Base-by-base conservation (phyloP, 148 eudicot species). In the Silene latifolia region DNA sequence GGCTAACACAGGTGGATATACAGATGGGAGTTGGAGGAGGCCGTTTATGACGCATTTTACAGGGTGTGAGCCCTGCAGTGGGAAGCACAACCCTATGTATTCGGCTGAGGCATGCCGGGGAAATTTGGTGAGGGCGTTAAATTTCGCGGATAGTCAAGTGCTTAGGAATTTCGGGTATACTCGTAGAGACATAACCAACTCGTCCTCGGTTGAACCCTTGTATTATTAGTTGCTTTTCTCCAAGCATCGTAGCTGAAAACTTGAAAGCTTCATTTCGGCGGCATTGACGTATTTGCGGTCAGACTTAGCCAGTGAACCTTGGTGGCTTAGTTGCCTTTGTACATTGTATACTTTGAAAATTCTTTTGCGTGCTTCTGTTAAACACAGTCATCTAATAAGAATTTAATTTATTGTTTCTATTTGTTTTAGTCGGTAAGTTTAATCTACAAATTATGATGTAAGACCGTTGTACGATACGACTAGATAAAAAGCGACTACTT, bases 111-210 rank as follows among this genome's bases (percentile, higher is more conserved):
- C 61, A 0, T 73, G 76, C 21, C 25, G 7, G 0, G 59, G 66
- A 12, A 58, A 32, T 20, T n/a, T 42, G 76, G 35, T 74, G 4
- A 47, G 44, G 69, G 67, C 76, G 44, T 74, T 74, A 17, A 74
- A 63, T 48, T 25, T 63, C 47, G 76, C 65, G 7, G 67, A 74
- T 74, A 74, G 60, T 74, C 69, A 70, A 29, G 98, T 93, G 73
- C 81, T 93, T 7, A 73, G 89, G 70, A 84, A 79, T 61, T 93
- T 78, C 71, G 98, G 96, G 24, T 89, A 75, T 24, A 71, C 73
- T 78, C 86, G 85, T 65, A 83, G 80, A 7, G 85, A 89, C 79
- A 24, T 86, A 11, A 80, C 77, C 15, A 83, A 87, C 77, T 74
- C 89, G 10, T 76, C 91, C 47, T 62, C 73, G 3, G 91, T 90